Evolutionary conservation across 2,329 filamentous ascomycete species (phyloP), one percentile per base, ranked within the genome.

Genomic region (Talaromyces verruculosus): DNA sequence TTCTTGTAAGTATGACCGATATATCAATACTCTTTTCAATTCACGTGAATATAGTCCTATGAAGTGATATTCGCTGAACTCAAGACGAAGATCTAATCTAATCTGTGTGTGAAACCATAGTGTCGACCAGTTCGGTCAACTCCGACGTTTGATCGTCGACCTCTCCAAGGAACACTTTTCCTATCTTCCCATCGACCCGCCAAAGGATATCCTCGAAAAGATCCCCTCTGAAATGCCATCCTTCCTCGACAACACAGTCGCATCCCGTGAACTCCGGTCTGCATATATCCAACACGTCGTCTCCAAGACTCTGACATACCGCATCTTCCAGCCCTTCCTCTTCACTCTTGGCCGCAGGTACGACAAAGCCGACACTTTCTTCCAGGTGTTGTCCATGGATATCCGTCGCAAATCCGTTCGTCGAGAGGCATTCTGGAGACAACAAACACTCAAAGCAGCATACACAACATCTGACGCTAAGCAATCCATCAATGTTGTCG

Each of bases 391-490:
- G 67, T 85, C 84, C 35, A 81, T 82, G 70, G 82, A 86, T 62
- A 84, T 87, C 61, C 82, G 84, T 39, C 81, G 82, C 63, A 87
- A 86, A 69, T 85, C 83, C 64, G 82, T 84, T 22, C 79, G 84
- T 10, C 83, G 84, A 65, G 85, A 87, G 71, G 83, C 85, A 3
- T 83, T 85, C 66, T 87, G 85, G 85, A 78, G 85, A 63, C 84
- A 85, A 65, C 84, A 86, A 68, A 86, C 84, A 2, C 80, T 87
- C 15, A 83, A 84, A 67, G 84, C 85, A 19, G 83, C 84, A 8
- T 87, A 86, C 72, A 85, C 84, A 5, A 82, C 83, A 41, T 83
- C 82, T 1, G 83, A 84, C 65, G 85, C 84, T 1, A 87, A 86
- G 68, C 81, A 84, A 69, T 81, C 83, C 19, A 85, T 85, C 71